Evolutionary conservation across 1,139 yeast genomes (phyloP), one percentile per base, ranked within the genome.

Genomic region (Tardiomyces blankii): DNA sequence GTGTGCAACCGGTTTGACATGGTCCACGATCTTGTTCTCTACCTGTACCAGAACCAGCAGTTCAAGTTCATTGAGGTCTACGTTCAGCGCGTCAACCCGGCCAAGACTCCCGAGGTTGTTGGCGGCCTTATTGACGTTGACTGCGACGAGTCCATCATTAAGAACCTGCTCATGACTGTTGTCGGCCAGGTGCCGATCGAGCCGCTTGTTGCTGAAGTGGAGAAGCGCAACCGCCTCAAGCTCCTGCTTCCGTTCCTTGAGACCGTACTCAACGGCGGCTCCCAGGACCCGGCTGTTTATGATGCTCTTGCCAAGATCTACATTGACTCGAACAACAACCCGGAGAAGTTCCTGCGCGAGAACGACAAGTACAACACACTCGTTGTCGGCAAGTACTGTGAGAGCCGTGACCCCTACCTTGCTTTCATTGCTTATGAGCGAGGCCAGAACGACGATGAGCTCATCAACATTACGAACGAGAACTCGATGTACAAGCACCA

Each of bases 401-500:
- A 93, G 68, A 91, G 87, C 78, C 83, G 98, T 67, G 99, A 91
- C 62, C 99, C 99, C 51, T 91, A 87, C 70, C 74, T 91, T 65
- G 99, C 98, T 18, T 91, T 87, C 66, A 91, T 91, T 68, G 94
- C 96, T 46, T 91, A 91, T 66, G 94, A 94, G 53, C 89, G 88
- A 69, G 99, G 99, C 63, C 74, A 77, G 48, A 89, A 91, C 60
- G 96, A 91, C 64, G 82, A 74, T 51, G 98, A 91, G 66, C 77
- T 91, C 61, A 78, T 91, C 59, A 74, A 79, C 60, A 88, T 91
- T 64, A 91, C 98, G 56, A 91, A 91, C 63, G 98, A 93, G 62
- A 91, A 91, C 67, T 80, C 93, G 58, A 91, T 91, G 99, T 91
- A 85, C 75, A 93, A 93, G 68, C 91, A 91, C 67, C 98, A 93